A percentile compares a stretch with the other conserved stretches of the same genome.
Conservation (phyloP, 1,284 basidiomycete species). For the Mycosarcoma mackinlayi region DNA sequence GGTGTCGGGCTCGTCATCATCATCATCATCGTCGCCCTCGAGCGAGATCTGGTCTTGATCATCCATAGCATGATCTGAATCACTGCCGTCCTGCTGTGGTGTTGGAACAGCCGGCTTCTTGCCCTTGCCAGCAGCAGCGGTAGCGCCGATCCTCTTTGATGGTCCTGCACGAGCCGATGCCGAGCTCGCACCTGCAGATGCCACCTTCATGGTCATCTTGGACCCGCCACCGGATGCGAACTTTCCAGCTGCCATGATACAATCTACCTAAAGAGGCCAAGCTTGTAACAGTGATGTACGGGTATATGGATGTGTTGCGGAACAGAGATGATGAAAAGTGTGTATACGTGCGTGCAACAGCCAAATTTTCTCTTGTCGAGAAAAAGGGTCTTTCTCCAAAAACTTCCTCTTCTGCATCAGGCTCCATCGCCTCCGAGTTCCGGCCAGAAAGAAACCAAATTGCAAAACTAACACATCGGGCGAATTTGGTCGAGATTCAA, state of each 20-base stretch:
- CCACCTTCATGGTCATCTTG: constrained; percentile 49
- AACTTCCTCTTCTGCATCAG: constrained; percentile 4
- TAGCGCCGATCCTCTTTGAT: constrained; percentile 7
- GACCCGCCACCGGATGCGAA: constrained; percentile 37
- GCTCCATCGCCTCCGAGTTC: constrained; percentile 9
- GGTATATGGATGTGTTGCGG: too few relatives aligned
- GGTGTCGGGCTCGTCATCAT: constrained; percentile 49
- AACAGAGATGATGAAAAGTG: neutral
- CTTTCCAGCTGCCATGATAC: constrained; percentile 34
- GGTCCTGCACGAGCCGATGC: constrained; percentile 15
- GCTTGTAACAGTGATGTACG: too few relatives aligned
- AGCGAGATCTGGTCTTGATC: constrained; percentile 37
- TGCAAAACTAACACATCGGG: constrained; percentile 19
- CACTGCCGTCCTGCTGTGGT: constrained; percentile 7
- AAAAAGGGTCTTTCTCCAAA: constrained; percentile 1
- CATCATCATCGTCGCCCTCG: constrained; percentile 27
- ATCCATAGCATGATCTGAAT: constrained; percentile 23
- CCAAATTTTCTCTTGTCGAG: constrained; percentile 17
- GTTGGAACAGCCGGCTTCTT: constrained; percentile 15
- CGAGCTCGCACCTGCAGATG: constrained; percentile 10
- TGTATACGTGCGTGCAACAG: neutral
- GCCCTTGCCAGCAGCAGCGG: constrained; percentile 10
- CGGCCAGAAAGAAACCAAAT: neutral
- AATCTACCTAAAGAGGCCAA: too few relatives aligned
- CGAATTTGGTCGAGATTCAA: constrained; percentile 5